A percentile compares a stretch with the other conserved stretches of the same genome.
Evolutionary conservation across 306 rosid genomes (phyloP).

Genomic region (Vachellia collinsii): DNA sequence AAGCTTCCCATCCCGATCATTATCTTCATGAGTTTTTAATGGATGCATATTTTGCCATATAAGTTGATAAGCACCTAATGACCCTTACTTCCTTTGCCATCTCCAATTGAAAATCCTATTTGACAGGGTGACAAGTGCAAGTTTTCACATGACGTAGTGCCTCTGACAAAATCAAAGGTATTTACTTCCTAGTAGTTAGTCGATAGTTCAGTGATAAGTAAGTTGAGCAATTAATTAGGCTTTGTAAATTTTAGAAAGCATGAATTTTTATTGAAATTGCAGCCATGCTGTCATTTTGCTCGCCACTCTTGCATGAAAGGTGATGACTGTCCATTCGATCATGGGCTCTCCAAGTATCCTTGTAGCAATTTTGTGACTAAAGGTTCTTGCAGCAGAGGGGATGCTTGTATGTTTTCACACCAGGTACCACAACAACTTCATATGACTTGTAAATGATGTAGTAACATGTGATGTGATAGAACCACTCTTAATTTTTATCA

Average conservation of each 20-base stretch:
- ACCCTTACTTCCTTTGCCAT: conserved; percentile 32
- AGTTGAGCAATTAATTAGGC: conserved; percentile 7
- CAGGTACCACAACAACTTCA: conserved; percentile 55
- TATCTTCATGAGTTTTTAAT: conserved; percentile 4
- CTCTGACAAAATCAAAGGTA: conserved; percentile 80
- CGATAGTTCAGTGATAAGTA: not conserved
- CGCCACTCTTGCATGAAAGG: conserved; percentile 88
- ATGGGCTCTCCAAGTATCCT: conserved; percentile 80
- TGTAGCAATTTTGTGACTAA: conserved; percentile 61
- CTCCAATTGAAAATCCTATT: conserved; percentile 6
- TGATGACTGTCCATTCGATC: conserved; percentile 89
- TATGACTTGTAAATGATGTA: conserved; percentile 13
- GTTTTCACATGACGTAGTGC: conserved; percentile 79
- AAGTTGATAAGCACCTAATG: conserved; percentile 4
- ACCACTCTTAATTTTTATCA: not conserved
- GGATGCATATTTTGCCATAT: conserved; percentile 24
- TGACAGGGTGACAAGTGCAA: conserved; percentile 85
- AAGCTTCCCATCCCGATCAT: conserved; percentile 21
- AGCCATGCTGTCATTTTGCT: conserved; percentile 81
- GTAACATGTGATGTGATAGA: not conserved
- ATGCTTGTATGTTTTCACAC: conserved; percentile 77
- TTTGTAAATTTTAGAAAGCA: conserved; percentile 12
- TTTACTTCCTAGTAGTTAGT: conserved; percentile 3
- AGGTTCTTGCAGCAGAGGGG: conserved; percentile 79
- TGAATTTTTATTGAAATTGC: conserved; percentile 46